phyloP scores from a whole-genome alignment of 768 basidiomycete species.

The Tricholoma saponaceum region DNA sequence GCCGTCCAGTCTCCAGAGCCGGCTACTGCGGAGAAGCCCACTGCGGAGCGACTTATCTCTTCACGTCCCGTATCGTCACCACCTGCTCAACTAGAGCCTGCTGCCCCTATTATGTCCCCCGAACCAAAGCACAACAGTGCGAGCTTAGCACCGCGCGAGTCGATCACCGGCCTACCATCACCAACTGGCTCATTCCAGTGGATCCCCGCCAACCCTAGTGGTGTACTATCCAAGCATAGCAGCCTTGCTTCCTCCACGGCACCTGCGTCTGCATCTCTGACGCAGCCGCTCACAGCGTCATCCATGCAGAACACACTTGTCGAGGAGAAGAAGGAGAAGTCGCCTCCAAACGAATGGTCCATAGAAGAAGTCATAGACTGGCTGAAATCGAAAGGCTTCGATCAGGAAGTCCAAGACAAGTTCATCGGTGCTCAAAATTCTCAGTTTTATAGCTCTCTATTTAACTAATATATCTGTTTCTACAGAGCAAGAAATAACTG shows the following conservation, averaged over 20 bases:
- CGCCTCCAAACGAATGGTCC: constrained; percentile 70
- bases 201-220: constrained; percentile 9
- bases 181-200: constrained; percentile 12
- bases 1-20: background rate
- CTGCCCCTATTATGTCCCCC: constrained; percentile 12
- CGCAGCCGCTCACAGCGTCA: constrained; percentile 13
- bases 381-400: constrained; percentile 82
- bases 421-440: constrained; percentile 66
- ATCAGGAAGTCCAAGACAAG: constrained; percentile 74
- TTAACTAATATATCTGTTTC: constrained; percentile 5
- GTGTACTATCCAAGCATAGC: constrained; percentile 37
- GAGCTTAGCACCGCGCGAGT: constrained; percentile 25
- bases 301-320: constrained; percentile 14
- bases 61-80: constrained; percentile 6
- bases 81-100: constrained; percentile 25
- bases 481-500: constrained; percentile 96
- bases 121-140: constrained; percentile 15
- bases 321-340: constrained; percentile 16
- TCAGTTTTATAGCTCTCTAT: background rate
- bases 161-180: constrained; percentile 20
- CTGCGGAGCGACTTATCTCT: background rate
- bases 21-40: background rate
- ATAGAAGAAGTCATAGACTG: constrained; percentile 90
- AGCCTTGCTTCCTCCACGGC: constrained; percentile 26
- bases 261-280: constrained; percentile 4